Percentiles rank a stretch among this genome's conserved stretches.
phyloP scores from a whole-genome alignment of 805 yeast genomes.

The Kuraishia piskuri region DNA sequence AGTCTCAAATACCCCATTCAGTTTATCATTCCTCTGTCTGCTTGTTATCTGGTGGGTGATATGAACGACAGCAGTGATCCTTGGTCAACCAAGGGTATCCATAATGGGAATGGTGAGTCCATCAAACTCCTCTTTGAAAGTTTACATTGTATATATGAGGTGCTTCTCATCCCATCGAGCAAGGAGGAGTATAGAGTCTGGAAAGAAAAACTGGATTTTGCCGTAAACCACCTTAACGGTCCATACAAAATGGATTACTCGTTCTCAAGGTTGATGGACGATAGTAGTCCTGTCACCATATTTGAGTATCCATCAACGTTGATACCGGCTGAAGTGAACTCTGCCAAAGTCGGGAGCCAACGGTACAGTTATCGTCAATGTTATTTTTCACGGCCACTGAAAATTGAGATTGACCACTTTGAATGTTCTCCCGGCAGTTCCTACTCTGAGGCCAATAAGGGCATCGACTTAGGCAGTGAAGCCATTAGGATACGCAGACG shows the following conservation, averaged over 20 bases:
- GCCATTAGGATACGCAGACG: constrained; percentile 8
- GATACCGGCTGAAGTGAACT: constrained; percentile 10
- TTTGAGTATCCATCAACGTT: constrained; percentile 5
- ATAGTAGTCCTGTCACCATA: constrained; percentile 5
- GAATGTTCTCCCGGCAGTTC: neutral
- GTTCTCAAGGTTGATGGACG: constrained; percentile 14
- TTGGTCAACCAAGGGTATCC: constrained; percentile 14
- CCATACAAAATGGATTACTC: constrained; percentile 22
- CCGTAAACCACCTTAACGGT: constrained; percentile 22
- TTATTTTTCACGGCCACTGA: neutral
- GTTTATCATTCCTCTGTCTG: constrained; percentile 40
- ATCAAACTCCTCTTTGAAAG: constrained; percentile 42
- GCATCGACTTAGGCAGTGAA: neutral
- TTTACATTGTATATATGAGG: constrained; percentile 31
- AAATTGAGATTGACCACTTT: neutral
- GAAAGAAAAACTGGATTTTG: constrained; percentile 25
- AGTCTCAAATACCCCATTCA: constrained; percentile 22
- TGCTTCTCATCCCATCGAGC: constrained; percentile 26
- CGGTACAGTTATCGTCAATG: neutral
- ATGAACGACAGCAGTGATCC: constrained; percentile 21
- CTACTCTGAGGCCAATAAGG: neutral
- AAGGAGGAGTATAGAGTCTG: constrained; percentile 30
- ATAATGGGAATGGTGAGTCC: constrained; percentile 20
- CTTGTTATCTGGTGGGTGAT: constrained; percentile 18
- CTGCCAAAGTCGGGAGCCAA: neutral